Percentiles rank a stretch among this genome's conserved stretches.
Conservation (phyloP, 176 grass and related monocot genomes). For the Oryza meridionalis region DNA sequence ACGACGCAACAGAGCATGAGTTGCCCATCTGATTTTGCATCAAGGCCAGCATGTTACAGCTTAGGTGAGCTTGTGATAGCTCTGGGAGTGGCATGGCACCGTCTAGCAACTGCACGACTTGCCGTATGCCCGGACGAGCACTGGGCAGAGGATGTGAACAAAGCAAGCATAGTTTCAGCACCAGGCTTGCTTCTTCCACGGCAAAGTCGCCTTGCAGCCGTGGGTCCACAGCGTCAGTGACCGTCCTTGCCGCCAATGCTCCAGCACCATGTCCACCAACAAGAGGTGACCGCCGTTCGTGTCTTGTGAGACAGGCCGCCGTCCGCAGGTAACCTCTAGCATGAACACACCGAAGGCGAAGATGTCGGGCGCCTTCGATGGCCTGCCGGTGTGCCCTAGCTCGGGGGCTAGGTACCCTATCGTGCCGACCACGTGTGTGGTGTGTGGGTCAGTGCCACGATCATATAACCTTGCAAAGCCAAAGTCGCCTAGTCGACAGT, state of each 20-base stretch:
- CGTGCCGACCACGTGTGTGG: conserved; percentile 47
- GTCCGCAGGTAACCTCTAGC: conserved; percentile 51
- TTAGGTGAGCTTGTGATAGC: conserved; percentile 10
- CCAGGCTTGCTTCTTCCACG: conserved; percentile 14
- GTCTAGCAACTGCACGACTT: conserved; percentile 41
- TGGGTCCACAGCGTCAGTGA: conserved; percentile 36
- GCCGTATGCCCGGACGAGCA: conserved; percentile 45
- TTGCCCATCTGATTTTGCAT: conserved; percentile 16
- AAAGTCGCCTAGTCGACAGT: conserved; percentile 47
- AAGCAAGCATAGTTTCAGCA: conserved; percentile 42
- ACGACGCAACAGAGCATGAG: neutral
- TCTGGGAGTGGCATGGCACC: conserved; percentile 25
- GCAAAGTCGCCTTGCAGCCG: conserved; percentile 35
- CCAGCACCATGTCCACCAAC: conserved; percentile 41
- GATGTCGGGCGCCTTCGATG: conserved; percentile 43
- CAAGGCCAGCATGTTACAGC: conserved; percentile 14
- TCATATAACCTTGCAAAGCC: conserved; percentile 53
- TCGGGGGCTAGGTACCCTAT: conserved; percentile 58
- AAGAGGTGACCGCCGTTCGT: conserved; percentile 12
- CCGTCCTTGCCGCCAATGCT: conserved; percentile 30
- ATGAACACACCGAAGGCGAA: conserved; percentile 49
- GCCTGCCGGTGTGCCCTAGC: conserved; percentile 50
- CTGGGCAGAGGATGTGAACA: conserved; percentile 50
- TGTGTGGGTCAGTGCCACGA: conserved; percentile 45
- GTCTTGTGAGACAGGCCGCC: conserved; percentile 30